These are phyloP conservation scores for Lolium perenne DNA, from an alignment of 176 grass and related monocot species.

Conservation along the genomic window DNA sequence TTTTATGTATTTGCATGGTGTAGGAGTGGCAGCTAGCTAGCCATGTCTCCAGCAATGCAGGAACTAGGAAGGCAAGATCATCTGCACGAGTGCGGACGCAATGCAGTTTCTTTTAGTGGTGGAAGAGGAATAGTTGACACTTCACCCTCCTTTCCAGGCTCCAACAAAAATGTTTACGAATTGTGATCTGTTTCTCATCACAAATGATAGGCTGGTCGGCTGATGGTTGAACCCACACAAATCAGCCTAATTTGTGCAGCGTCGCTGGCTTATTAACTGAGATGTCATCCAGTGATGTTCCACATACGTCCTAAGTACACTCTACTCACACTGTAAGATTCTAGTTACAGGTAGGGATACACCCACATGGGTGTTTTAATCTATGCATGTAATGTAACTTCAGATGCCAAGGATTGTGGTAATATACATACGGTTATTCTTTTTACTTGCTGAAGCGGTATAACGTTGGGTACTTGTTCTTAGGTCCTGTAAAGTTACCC, in stretches of 20 bases:
- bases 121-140: not conserved
- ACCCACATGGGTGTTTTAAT: too few relatives aligned
- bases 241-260: not conserved
- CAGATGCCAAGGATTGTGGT: too few relatives aligned
- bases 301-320: not conserved
- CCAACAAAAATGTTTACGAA: not conserved
- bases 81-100: not conserved
- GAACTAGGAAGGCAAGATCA: not conserved
- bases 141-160: not conserved
- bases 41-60: not conserved
- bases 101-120: not conserved
- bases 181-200: not conserved
- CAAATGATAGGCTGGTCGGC: not conserved
- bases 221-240: not conserved
- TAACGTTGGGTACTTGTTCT: too few relatives aligned
- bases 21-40: not conserved
- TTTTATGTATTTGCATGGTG: not conserved
- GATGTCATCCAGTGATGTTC: not conserved
- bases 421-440: too few relatives aligned
- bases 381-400: too few relatives aligned
- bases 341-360: not conserved
- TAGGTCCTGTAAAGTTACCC: too few relatives aligned
- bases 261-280: not conserved
- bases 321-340: not conserved
- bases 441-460: too few relatives aligned